Conservation (phyloP, 2,329 filamentous ascomycete species). For the Coniochaeta hoffmannii region DNA sequence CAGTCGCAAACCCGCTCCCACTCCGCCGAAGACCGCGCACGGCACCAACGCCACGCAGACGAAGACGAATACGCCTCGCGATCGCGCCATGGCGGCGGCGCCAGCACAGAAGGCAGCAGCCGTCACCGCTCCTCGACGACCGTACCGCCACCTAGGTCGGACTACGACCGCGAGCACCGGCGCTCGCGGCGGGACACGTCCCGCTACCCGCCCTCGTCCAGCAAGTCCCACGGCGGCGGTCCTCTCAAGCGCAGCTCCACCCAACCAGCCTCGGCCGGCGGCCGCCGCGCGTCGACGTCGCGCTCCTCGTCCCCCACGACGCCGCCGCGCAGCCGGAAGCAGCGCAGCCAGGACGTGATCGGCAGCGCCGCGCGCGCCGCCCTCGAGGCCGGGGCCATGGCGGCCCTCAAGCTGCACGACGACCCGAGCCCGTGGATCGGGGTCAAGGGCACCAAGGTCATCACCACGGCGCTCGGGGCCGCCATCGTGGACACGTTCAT, state of each 20-base stretch:
- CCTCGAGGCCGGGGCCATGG: constrained; percentile 16
- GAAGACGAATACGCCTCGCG: not conserved
- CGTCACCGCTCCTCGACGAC: not conserved
- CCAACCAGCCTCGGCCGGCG: not conserved
- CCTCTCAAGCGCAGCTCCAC: not conserved
- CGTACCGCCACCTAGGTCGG: not conserved
- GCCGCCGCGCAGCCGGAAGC: constrained; percentile 10
- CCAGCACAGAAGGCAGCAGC: not conserved
- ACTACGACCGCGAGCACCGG: not conserved
- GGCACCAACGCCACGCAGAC: not conserved
- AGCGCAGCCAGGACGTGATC: constrained; percentile 15
- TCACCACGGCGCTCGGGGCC: constrained; percentile 12
- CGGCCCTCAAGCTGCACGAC: constrained; percentile 15
- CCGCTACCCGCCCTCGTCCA: not conserved
- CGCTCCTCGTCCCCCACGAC: not conserved
- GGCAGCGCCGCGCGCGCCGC: constrained; percentile 8
- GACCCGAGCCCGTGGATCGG: constrained; percentile 17
- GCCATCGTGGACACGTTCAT: constrained; percentile 16
- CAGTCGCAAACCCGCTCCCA: not conserved
- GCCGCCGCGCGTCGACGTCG: not conserved
- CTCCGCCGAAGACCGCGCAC: not conserved
- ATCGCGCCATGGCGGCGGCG: not conserved
- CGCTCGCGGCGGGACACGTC: not conserved
- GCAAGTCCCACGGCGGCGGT: not conserved
- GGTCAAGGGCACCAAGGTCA: constrained; percentile 15